Base-by-base conservation (phyloP, 257 asterid species). In the Solanum boliviense region DNA sequence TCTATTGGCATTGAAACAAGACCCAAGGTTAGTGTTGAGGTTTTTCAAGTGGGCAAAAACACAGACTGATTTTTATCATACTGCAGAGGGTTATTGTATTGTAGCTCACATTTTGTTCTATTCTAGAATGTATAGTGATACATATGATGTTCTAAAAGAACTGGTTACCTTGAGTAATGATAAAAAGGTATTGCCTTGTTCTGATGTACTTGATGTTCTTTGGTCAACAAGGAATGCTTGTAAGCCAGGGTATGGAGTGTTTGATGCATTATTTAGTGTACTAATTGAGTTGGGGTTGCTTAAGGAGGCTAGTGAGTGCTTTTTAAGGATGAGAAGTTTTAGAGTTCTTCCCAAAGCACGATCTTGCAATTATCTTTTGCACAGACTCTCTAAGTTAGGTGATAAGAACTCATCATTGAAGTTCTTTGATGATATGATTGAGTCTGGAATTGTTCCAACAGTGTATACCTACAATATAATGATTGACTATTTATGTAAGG, bases 61-160 rank as follows among this genome's bases (percentile, higher is more conserved):
- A 3, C 92, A 39, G 15, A 87, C 85, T 41, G 92, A 92, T n/a
- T 93, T 93, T 92, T 84, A 65, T 75, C 97, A 94, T 87, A 93
- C 95, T 35, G 91, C 92, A 1, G 94, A 95, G 89, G 90, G 87
- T 91, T 96, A 93, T 76, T 96, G 98, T 90, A 88, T 94, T 31
- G 75, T 94, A 88, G 95, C 97, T 81, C 98, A 95, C 87, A 95
- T 96, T 89, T 92, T 96, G 92, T 95, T 96, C 91, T 93, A 93
- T 87, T 93, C 96, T 72, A 87, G 92, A 91, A 93, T 95, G 98
- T 96, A 95, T 35, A 79, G 52, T 36, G 98, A 95, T 12, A 90
- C 97, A 1, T 91, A 92, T 87, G 87, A 82, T 87, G 92, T 95
- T 89, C 93, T 95, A 86, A 93, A 44, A 71, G 92, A 93, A 62